Base-by-base conservation (phyloP, 805 yeast genomes). In the Candida suzukii region DNA sequence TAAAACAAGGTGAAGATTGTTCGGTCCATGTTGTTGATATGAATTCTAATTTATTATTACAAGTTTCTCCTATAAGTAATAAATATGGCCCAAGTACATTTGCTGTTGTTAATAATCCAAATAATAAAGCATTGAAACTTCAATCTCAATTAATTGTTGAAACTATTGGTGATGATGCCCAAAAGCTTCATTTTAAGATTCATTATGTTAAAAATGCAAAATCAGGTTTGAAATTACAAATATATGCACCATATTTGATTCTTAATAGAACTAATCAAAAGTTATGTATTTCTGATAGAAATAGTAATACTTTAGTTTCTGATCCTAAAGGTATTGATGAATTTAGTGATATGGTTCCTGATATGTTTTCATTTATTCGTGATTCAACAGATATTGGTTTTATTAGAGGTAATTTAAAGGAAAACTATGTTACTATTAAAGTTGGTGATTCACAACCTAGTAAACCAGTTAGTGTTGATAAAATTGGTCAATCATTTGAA, bases 241-340 rank as follows among this genome's bases (percentile, higher is more conserved):
- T 93, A n/a, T 88, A 78, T 54, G 68, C 96, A 0, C 97, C 97
- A 0, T 93, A 91, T 54, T 69, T 93, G 35, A 65, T 93, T 16
- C 66, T 90, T 47, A 95, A 93, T 60, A 70, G 84, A 52, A 87
- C 96, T 0, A 90, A 85, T 2, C 73, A 71, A 45, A 77, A 77
- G 47, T 47, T 93, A 13, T 70, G 66, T 37, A 60, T 88, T 45
- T 81, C 76, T 39, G 80, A 80, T 27, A 68, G 72, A 13, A 45
- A 33, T 38, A 52, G 66, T 22, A 85, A 83, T 54, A 63, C 72
- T 14, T 63, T 80, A 35, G 58, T 64, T 17, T 74, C 85, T 0
- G 58, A 57, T 13, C 67, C 76, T 2, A 43, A 44, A 11, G 46
- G 34, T 12, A 32, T 22, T 2, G 45, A 31, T 3, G 51, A 50